A percentile compares a stretch with the other conserved stretches of the same genome.
phyloP scores from a whole-genome alignment of 495 filamentous ascomycete species.

The Xylaria bambusicola region DNA sequence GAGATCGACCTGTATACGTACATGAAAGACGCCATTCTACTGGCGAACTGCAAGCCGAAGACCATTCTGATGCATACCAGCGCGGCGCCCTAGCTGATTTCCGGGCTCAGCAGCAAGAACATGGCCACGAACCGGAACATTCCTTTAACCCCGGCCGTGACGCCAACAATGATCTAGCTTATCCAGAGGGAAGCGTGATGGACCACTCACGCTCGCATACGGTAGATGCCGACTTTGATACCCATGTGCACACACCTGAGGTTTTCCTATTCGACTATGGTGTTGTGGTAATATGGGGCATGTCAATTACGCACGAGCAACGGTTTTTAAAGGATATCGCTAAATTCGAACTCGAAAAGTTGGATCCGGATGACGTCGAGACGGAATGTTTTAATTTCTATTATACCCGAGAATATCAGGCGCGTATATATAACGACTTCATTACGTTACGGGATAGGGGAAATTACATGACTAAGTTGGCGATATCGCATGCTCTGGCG shows the following conservation, averaged over 20 bases:
- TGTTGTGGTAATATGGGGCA: conserved; percentile 99
- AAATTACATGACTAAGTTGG: conserved; percentile 97
- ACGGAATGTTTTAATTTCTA: conserved; percentile 99
- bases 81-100: conserved; percentile 27
- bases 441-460: conserved; percentile 88
- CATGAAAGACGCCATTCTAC: conserved; percentile 65
- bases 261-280: conserved; percentile 97
- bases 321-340: conserved; percentile 89
- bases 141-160: conserved; percentile 27
- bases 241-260: conserved; percentile 82
- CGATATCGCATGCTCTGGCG: conserved; percentile 91
- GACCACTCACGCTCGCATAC: conserved; percentile 28
- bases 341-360: conserved; percentile 92
- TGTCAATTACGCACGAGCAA: conserved; percentile 81
- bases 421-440: conserved; percentile 98
- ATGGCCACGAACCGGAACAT: conserved; percentile 19
- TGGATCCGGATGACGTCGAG: conserved; percentile 84
- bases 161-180: conserved; percentile 32
- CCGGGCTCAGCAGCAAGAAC: conserved; percentile 17
- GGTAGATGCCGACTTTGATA: conserved; percentile 61
- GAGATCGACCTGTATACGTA: conserved; percentile 41
- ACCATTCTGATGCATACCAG: conserved; percentile 30
- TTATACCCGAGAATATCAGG: conserved; percentile 95
- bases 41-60: conserved; percentile 27
- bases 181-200: conserved; percentile 32